A percentile compares a stretch with the other conserved stretches of the same genome.
These are phyloP conservation scores for Starmerella cellae DNA, from an alignment of 805 yeast species.

Conservation along the genomic window DNA sequence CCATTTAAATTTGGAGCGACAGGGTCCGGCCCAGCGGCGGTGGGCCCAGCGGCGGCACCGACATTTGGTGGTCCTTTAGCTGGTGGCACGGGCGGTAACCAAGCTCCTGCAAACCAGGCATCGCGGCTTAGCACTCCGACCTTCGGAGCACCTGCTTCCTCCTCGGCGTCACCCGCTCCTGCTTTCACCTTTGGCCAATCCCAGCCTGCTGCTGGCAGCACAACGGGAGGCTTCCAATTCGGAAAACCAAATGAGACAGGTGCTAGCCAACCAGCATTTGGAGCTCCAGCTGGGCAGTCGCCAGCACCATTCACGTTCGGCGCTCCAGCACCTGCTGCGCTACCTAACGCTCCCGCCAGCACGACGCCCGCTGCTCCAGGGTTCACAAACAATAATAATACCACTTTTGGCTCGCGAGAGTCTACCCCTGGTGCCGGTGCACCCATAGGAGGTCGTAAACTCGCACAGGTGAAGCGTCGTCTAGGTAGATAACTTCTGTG, in stretches of 20 bases:
- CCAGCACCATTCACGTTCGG: not conserved
- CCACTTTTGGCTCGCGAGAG: conserved; percentile 9
- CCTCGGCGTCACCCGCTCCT: conserved; percentile 4
- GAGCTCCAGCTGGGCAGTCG: not conserved
- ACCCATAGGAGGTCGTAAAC: conserved; percentile 5
- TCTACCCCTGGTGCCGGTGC: conserved; percentile 11
- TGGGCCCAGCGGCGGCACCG: too few species aligned
- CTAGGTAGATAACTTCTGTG: conserved; percentile 4
- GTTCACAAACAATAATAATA: too few species aligned
- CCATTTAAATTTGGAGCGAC: too few species aligned
- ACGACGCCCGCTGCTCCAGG: not conserved
- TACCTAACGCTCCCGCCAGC: not conserved
- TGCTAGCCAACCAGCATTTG: not conserved
- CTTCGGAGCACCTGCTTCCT: not conserved
- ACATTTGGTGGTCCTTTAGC: too few species aligned
- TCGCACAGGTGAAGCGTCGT: conserved; percentile 16
- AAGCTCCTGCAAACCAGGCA: too few species aligned
- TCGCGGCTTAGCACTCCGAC: too few species aligned
- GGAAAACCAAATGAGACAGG: not conserved
- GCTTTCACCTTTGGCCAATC: not conserved
- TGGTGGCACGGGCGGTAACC: too few species aligned
- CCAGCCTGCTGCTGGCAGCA: not conserved
- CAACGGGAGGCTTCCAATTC: not conserved
- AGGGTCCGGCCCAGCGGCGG: too few species aligned
- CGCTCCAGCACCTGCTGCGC: not conserved